Evolutionary conservation across 768 basidiomycete species (phyloP).

Genomic region (Tulasnella sp.): DNA sequence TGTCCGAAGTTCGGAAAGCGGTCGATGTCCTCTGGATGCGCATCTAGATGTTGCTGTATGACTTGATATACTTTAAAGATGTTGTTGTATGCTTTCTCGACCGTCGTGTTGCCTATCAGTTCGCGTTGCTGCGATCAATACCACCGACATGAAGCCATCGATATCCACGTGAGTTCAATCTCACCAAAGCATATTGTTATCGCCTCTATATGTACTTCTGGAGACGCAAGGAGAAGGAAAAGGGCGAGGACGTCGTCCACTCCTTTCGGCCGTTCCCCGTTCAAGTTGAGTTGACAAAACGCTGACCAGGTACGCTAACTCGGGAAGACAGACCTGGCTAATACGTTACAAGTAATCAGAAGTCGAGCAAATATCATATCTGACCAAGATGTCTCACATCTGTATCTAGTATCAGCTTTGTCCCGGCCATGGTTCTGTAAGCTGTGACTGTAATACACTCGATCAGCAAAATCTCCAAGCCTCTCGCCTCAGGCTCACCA

Average conservation of each 20-base stretch:
- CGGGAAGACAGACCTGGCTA: not conserved
- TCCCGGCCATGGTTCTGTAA: not conserved
- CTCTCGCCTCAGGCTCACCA: too few species aligned
- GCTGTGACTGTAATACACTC: not conserved
- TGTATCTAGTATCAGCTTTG: not conserved
- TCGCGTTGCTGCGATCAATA: too few species aligned
- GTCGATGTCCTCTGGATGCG: constrained; percentile 13
- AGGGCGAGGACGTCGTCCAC: constrained; percentile 21
- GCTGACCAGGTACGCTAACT: not conserved
- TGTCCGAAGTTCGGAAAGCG: constrained; percentile 13
- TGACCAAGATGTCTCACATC: not conserved
- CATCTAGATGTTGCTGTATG: constrained; percentile 19
- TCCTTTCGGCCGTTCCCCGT: not conserved
- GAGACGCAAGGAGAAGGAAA: constrained; percentile 19
- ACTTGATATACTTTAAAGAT: constrained; percentile 23
- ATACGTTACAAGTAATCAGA: not conserved
- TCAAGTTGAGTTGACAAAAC: not conserved
- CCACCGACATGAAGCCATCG: too few species aligned
- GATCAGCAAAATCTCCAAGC: not conserved
- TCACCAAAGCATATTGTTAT: constrained; percentile 18
- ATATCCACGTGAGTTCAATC: too few species aligned
- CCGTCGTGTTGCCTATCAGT: constrained; percentile 18
- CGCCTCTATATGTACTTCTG: constrained; percentile 18
- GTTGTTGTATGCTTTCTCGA: constrained; percentile 19
- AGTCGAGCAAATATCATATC: not conserved